A percentile compares a stretch with the other conserved stretches of the same genome.
Evolutionary conservation across 2,329 filamentous ascomycete genomes (phyloP).

Genomic region (Pseudonectria foliicola): DNA sequence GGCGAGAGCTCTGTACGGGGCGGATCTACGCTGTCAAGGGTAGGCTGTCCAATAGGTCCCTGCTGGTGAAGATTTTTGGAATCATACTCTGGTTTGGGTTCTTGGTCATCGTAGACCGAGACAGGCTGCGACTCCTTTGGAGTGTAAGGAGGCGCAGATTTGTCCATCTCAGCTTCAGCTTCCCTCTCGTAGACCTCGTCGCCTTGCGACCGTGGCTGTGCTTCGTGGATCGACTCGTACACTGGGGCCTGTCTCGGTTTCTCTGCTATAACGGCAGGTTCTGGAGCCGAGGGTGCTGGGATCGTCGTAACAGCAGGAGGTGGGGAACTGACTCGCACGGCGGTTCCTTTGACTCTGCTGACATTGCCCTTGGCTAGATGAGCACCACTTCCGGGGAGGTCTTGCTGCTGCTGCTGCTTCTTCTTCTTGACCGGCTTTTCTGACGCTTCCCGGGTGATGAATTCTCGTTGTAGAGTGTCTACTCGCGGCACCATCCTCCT

Average conservation of each 20-base stretch:
- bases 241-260: not conserved
- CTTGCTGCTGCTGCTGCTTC: slow-evolving; percentile 35
- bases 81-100: slow-evolving; percentile 29
- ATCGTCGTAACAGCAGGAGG: slow-evolving; percentile 21
- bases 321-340: slow-evolving; percentile 27
- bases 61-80: slow-evolving; percentile 6
- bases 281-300: slow-evolving; percentile 1
- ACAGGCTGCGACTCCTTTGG: slow-evolving; percentile 33
- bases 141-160: not conserved
- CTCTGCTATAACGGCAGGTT: slow-evolving; percentile 1
- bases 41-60: slow-evolving; percentile 1
- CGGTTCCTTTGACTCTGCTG: slow-evolving; percentile 41
- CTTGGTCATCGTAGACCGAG: slow-evolving; percentile 39
- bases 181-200: too few relatives aligned
- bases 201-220: too few relatives aligned
- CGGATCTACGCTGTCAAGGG: slow-evolving; percentile 25
- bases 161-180: too few relatives aligned
- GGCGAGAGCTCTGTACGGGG: slow-evolving; percentile 23
- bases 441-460: slow-evolving; percentile 31
- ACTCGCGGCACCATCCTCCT: slow-evolving; percentile 50
- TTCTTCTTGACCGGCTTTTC: slow-evolving; percentile 34
- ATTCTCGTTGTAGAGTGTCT: slow-evolving; percentile 36
- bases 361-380: slow-evolving; percentile 47
- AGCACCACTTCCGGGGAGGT: slow-evolving; percentile 33
- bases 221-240: too few relatives aligned